Base-by-base conservation (phyloP, 164 flowering plant species). In the Nymphaea thermarum region DNA sequence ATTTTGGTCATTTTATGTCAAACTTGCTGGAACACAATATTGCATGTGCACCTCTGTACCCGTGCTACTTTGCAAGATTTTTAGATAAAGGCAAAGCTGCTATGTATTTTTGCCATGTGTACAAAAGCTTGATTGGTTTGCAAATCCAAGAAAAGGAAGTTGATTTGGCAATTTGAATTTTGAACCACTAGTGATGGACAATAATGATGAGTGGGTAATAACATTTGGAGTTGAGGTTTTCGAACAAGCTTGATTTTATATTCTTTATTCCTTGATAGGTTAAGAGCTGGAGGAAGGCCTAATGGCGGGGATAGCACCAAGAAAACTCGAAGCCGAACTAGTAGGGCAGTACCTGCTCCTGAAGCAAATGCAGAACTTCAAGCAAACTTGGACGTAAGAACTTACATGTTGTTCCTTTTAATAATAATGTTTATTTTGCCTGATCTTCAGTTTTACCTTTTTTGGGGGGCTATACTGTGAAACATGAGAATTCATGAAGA, bases 361-460 rank as follows among this genome's bases (percentile, higher is more conserved):
- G 89, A 87, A 74, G 98, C 94, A 65, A 91, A 91, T 77, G 91
- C 91, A 3, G 94, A 88, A 76, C 84, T 86, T 71, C 94, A 85
- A 76, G 72, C 84, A 66, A 91, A 91, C 79, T 78, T 89, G 70
- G 96, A 91, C 83, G 98, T 91, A 88, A 62, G 93, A 74, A 77
- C 66, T 25, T 25, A 25, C 59, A 74, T 70, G 60, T 68, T 66
- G 66, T 74, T 62, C 42, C 59, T 60, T 66, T 66, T 74, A 71
- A 61, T 12, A 3, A 10, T 43, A 6, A 17, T 11, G 43, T 64
- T 62, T 66, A 59, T 11, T 14, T 43, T 36, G 57, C 5, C 47
- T 18, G 68, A 36, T 57, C 14, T 60, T 53, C 59, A 4, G 4
- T 10, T 45, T n/a, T 10, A 16, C 42, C 6, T 12, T 2, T 6